phyloP scores from a whole-genome alignment of 257 asterid genomes.

The Solanum lignicaule region DNA sequence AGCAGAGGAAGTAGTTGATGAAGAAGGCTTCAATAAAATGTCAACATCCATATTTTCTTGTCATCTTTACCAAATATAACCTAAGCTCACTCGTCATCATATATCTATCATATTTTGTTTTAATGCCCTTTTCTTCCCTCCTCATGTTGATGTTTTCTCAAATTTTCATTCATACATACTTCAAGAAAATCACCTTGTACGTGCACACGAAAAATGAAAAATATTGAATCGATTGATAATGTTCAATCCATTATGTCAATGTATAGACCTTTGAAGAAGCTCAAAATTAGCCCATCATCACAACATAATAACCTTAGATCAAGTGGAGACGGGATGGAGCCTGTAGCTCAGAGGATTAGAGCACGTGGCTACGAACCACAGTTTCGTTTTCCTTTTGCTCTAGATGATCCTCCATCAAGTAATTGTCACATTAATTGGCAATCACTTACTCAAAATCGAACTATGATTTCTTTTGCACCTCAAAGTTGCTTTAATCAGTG shows the following conservation, averaged over 20 bases:
- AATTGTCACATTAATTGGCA: not conserved
- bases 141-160: not conserved
- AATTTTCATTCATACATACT: not conserved
- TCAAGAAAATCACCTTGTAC: not conserved
- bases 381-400: slow-evolving; percentile 21
- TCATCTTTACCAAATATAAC: not conserved
- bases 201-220: not conserved
- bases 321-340: not conserved
- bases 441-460: not conserved
- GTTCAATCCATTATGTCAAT: not conserved
- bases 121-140: not conserved
- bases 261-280: slow-evolving; percentile 9
- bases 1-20: not conserved
- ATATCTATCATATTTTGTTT: not conserved
- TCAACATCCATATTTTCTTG: not conserved
- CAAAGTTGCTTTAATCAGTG: not conserved
- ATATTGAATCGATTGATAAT: not conserved
- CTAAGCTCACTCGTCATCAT: not conserved
- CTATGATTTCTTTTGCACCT: slow-evolving; percentile 27
- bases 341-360: not conserved
- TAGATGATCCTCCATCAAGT: slow-evolving; percentile 5
- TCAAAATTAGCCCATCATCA: not conserved
- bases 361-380: not conserved
- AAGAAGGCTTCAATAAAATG: not conserved
- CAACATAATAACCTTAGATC: not conserved